Base-by-base conservation (phyloP, 495 filamentous ascomycete species). In the Mycothermus thermophilus region DNA sequence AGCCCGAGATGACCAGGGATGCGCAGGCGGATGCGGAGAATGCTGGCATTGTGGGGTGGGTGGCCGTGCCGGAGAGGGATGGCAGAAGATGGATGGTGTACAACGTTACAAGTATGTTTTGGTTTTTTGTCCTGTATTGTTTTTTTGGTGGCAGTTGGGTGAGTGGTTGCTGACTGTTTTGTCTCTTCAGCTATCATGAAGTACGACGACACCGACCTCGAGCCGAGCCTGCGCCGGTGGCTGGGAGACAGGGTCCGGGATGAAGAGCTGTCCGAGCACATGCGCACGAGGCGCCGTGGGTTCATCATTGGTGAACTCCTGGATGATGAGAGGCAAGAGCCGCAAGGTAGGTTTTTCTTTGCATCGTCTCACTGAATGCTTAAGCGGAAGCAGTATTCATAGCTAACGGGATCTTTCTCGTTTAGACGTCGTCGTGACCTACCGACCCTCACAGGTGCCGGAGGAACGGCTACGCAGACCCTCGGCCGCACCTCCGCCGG, bases 61-160 rank as follows among this genome's bases (percentile, higher is more conserved):
- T 40, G 5, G 6, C 37, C 8, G 24, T 18, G 1, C 15, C 17
- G 3, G 34, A 27, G 15, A 1, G 0, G 20, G 22, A 6, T 17
- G 21, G 21, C n/a, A 13, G 32, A 27, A 24, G 26, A n/a, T 5
- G 15, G 30, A 9, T 23, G 31, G 30, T 40, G 0, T 33, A 22
- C 10, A 30, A 40, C 29, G 37, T 40, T 12, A 40, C 37, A 3
- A 2, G 37, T 40, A 27, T 2, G 37, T 34, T 15, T 21, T 10
- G 9, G 2, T 10, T 10, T 11, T 17, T 7, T 3, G n/a, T n/a
- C n/a, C n/a, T n/a, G n/a, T n/a, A n/a, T 16, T 10, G 8, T 15
- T 8, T 12, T 11, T 15, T 1, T 34, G 3, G 19, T 8, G 11
- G 18, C 22, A 1, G 16, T 2, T 11, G 7, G 7, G 13, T 6